Evolutionary conservation across 306 rosid species (phyloP).

Genomic region (Quercus robur): DNA sequence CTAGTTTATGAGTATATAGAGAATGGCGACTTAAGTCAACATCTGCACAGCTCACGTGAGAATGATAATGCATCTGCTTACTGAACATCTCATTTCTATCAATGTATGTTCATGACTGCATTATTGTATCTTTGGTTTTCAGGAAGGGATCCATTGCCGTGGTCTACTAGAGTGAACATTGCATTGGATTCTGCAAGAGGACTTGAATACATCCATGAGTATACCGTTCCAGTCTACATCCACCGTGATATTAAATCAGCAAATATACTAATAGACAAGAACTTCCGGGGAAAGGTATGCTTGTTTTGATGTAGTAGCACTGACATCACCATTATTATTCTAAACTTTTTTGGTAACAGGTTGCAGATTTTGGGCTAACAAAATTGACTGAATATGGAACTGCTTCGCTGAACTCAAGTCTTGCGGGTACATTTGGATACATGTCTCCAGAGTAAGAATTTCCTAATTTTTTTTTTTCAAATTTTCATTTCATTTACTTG

Average conservation of each 20-base stretch:
- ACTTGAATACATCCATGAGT: constrained; percentile 79
- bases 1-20: constrained; percentile 75
- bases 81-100: not conserved
- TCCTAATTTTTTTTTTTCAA: not conserved
- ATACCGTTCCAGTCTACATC: constrained; percentile 78
- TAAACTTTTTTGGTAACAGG: constrained; percentile 31
- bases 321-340: not conserved
- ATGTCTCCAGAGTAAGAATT: constrained; percentile 70
- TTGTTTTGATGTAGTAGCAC: not conserved
- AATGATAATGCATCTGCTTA: not conserved
- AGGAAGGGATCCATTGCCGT: constrained; percentile 57
- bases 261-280: constrained; percentile 69
- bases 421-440: constrained; percentile 75
- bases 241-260: constrained; percentile 73
- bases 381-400: constrained; percentile 49
- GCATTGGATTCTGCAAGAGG: constrained; percentile 79
- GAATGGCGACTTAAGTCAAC: constrained; percentile 63
- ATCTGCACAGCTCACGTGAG: constrained; percentile 58
- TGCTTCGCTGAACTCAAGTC: constrained; percentile 51
- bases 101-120: constrained; percentile 7
- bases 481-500: not conserved
- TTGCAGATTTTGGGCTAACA: constrained; percentile 77
- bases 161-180: constrained; percentile 70
- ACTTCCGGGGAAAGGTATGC: constrained; percentile 65
- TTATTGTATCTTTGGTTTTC: not conserved